Evolutionary conservation across 2,329 filamentous ascomycete species (phyloP), one percentile per base, ranked within the genome.

Genomic region (Stenocarpella maydis): DNA sequence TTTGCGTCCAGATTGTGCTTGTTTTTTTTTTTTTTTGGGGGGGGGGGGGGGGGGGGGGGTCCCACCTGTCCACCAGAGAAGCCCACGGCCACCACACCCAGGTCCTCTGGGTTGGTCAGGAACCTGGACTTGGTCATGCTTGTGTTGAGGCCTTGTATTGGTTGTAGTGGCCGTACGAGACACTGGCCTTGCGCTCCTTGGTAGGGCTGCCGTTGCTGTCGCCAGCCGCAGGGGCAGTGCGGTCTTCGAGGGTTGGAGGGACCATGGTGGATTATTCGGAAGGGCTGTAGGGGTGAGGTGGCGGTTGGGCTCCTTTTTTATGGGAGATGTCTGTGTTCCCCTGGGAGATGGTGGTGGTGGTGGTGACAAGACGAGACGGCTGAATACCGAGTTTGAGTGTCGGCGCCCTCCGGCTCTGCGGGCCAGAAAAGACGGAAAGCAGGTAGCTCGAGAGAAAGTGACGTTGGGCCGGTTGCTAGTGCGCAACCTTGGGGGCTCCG

Each of bases 11-110:
- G n/a, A n/a, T n/a, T n/a, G n/a, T n/a, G n/a, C n/a, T n/a, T n/a
- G n/a, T n/a, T n/a, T n/a, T n/a, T n/a, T n/a, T n/a, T n/a, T n/a
- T n/a, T n/a, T n/a, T n/a, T n/a, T n/a, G n/a, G n/a, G n/a, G n/a
- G 1, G 15, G 61, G 41, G 21, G 49, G 14, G 19, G 10, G 9
- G 1, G 14, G 2, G 39, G 39, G 24, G 1, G 31, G 64, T 76
- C 85, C 75, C 89, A 96, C 94, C 89, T 98, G 96, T 69, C 96
- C 96, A 74, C 95, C 95, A 66, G 94, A 97, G 85, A 98, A 99
- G 72, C 95, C 95, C 45, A 98, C 96, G 61, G 95, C 94, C 45
- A 98, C 94, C 68, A 99, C 88, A 72, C 95, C 96, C 73, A 99
- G 86, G 77, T 98, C 91, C 77, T 92, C 87, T 39, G 90, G 88